These are phyloP conservation scores for Geranomyces variabilis DNA, from an alignment of 192 early-diverging fungal genomes.

Conservation along the genomic window DNA sequence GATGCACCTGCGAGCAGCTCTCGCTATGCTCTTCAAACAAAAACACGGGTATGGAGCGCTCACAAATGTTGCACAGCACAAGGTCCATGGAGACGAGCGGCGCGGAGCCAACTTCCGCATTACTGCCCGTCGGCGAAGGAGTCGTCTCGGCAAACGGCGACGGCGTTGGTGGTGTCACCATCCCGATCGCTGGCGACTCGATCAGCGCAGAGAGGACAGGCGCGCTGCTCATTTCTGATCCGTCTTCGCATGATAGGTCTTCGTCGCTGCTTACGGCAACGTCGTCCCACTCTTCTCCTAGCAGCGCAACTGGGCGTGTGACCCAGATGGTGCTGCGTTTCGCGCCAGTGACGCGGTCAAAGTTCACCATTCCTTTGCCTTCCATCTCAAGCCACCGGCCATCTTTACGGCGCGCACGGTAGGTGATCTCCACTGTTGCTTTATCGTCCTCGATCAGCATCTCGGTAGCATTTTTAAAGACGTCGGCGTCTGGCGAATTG, in stretches of 20 bases:
- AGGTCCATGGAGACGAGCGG: slow-evolving; percentile 36
- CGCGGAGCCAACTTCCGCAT: not conserved
- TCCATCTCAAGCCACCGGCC: slow-evolving; percentile 70
- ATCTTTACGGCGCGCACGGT: slow-evolving; percentile 54
- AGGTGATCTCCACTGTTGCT: slow-evolving; percentile 69
- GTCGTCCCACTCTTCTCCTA: slow-evolving; percentile 53
- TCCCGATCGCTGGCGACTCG: slow-evolving; percentile 2
- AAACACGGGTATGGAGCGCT: slow-evolving; percentile 66
- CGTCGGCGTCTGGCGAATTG: slow-evolving; percentile 54
- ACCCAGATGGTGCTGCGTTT: slow-evolving; percentile 81
- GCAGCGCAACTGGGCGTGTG: slow-evolving; percentile 59
- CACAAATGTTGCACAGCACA: slow-evolving; percentile 79
- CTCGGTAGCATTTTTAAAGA: slow-evolving; percentile 63
- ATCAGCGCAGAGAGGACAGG: slow-evolving; percentile 10
- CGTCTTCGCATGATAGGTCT: slow-evolving; percentile 33
- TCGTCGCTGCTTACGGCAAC: slow-evolving; percentile 33
- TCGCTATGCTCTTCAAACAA: slow-evolving; percentile 77
- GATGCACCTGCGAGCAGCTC: slow-evolving; percentile 73
- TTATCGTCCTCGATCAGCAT: slow-evolving; percentile 60
- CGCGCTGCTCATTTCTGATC: slow-evolving; percentile 7
- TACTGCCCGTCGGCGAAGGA: not conserved
- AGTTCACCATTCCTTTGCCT: slow-evolving; percentile 84
- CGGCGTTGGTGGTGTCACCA: not conserved
- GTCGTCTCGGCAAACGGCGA: not conserved
- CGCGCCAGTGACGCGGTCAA: slow-evolving; percentile 65